Evolutionary conservation across 2,329 filamentous ascomycete genomes (phyloP).

Genomic region (Helicocarpus griseus): DNA sequence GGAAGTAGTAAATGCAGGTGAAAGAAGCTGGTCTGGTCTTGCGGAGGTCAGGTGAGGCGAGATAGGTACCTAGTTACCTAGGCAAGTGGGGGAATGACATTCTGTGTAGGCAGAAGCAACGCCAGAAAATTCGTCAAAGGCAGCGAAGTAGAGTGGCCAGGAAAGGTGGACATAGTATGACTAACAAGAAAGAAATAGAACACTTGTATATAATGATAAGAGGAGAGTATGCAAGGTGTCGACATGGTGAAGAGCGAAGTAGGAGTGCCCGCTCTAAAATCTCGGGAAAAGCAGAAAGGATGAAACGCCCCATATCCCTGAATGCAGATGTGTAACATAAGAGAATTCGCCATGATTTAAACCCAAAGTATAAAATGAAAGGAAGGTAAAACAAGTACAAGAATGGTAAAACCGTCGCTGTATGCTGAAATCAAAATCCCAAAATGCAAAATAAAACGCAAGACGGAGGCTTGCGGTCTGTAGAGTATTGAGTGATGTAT

Average conservation of each 20-base stretch:
- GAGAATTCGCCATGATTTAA: background rate
- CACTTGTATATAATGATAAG: background rate
- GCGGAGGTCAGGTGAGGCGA: background rate
- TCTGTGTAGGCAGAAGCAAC: background rate
- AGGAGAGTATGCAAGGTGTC: background rate
- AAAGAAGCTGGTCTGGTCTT: background rate
- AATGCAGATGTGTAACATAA: background rate
- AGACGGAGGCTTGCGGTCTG: background rate
- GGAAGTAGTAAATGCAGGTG: background rate
- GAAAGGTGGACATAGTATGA: background rate
- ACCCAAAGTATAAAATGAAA: background rate
- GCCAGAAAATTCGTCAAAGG: background rate
- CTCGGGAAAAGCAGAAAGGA: background rate
- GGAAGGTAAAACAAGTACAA: background rate
- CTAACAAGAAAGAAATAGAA: background rate
- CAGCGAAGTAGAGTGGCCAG: background rate
- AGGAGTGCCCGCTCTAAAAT: background rate
- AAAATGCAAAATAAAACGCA: background rate
- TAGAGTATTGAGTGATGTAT: background rate
- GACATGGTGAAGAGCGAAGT: background rate
- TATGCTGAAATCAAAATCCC: background rate
- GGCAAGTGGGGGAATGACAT: background rate
- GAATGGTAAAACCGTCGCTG: background rate
- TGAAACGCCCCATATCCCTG: background rate
- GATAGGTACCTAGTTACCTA: no score